These are phyloP conservation scores for Niveomyces coronatus DNA, from an alignment of 2,329 filamentous ascomycete species.

Conservation along the genomic window DNA sequence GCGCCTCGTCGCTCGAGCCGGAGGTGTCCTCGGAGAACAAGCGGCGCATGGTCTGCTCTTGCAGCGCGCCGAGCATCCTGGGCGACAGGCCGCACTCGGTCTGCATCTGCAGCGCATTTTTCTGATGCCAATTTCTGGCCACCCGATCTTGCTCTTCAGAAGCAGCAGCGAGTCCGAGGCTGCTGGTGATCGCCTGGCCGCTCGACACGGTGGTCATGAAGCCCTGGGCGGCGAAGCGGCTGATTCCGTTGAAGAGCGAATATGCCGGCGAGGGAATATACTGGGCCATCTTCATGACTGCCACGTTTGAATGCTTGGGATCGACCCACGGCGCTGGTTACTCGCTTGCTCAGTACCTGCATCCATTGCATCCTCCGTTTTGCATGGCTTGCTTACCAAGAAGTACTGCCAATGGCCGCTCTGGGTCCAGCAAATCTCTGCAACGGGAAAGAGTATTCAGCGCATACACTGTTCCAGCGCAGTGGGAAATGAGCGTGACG, in stretches of 20 bases:
- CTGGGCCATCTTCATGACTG: slow-evolving; percentile 7
- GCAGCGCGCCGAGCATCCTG: slow-evolving; percentile 2
- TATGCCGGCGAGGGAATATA: slow-evolving; percentile 4
- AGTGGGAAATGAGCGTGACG: slow-evolving; percentile 21
- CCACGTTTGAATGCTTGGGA: slow-evolving; percentile 9
- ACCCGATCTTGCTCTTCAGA: slow-evolving; percentile 3
- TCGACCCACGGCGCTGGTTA: slow-evolving; percentile 12
- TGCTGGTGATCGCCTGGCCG: slow-evolving; percentile 5
- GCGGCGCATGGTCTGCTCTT: slow-evolving; percentile 5
- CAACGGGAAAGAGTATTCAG: slow-evolving; percentile 20
- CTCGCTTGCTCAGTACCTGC: background rate
- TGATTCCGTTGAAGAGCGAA: slow-evolving; percentile 4
- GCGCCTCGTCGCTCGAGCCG: slow-evolving; percentile 7
- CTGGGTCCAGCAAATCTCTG: slow-evolving; percentile 17
- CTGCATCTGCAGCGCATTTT: background rate
- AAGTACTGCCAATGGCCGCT: slow-evolving; percentile 14
- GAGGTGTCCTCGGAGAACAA: slow-evolving; percentile 6
- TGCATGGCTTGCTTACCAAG: slow-evolving; percentile 10
- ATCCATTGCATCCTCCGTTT: background rate
- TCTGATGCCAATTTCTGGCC: slow-evolving; percentile 1
- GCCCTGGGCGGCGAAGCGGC: slow-evolving; percentile 6
- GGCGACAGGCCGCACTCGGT: slow-evolving; percentile 2
- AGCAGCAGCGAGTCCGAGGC: background rate
- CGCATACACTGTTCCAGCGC: slow-evolving; percentile 22
- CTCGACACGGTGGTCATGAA: slow-evolving; percentile 8